Evolutionary conservation across 2,329 filamentous ascomycete species (phyloP).

Genomic region (Exophiala xenobiotica): DNA sequence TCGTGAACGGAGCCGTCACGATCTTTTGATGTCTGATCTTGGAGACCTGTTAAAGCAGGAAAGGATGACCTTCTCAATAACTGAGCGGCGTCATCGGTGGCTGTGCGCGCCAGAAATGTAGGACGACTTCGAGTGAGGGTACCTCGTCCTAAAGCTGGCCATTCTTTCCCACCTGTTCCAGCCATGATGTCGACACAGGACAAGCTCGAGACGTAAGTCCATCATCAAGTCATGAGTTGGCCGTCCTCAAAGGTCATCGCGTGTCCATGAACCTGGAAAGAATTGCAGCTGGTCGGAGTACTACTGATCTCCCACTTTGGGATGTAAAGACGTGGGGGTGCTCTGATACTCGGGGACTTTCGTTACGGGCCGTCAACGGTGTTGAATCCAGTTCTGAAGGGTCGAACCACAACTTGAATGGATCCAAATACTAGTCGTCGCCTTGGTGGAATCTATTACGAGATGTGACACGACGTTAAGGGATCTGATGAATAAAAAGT

Average conservation of each 20-base stretch:
- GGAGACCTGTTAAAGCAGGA: constrained; percentile 12
- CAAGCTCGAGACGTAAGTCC: constrained; percentile 3
- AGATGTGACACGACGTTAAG: neutral
- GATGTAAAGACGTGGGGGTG: too few relatives aligned
- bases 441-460: neutral
- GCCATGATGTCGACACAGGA: constrained; percentile 15
- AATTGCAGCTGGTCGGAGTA: too few relatives aligned
- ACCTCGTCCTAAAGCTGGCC: constrained; percentile 24
- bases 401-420: too few relatives aligned
- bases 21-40: constrained; percentile 8
- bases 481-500: neutral
- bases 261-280: too few relatives aligned
- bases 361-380: neutral
- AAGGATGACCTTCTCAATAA: constrained; percentile 42
- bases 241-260: too few relatives aligned
- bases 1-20: constrained; percentile 7
- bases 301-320: too few relatives aligned
- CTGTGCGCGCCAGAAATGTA: constrained; percentile 47
- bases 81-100: constrained; percentile 46
- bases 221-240: constrained; percentile 14
- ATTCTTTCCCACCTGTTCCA: constrained; percentile 21
- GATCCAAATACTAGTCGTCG: neutral
- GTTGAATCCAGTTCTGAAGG: too few relatives aligned
- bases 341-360: neutral
- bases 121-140: constrained; percentile 34